phyloP scores from a whole-genome alignment of 2,329 filamentous ascomycete species.

The Colletotrichum brevisporum region DNA sequence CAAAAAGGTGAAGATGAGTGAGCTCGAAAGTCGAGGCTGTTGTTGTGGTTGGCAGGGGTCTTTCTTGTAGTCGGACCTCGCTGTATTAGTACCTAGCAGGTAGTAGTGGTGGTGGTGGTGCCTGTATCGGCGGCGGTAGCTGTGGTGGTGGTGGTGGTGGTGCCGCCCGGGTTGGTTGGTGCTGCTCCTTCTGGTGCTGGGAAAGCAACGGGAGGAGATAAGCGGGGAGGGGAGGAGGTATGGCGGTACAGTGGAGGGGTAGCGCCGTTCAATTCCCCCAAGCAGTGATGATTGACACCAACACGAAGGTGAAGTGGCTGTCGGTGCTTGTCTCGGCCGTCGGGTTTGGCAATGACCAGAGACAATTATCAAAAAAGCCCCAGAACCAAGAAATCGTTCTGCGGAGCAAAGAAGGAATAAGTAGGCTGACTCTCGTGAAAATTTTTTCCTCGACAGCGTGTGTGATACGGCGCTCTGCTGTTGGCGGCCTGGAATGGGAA shows the following conservation, averaged over 20 bases:
- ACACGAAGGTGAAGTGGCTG: slow-evolving; percentile 15
- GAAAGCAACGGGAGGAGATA: slow-evolving; percentile 30
- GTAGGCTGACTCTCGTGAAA: slow-evolving; percentile 31
- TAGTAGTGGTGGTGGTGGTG: not conserved
- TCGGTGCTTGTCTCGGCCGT: slow-evolving; percentile 36
- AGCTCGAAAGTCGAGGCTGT: slow-evolving; percentile 7
- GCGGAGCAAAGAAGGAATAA: slow-evolving; percentile 15
- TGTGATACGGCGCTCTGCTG: slow-evolving; percentile 33
- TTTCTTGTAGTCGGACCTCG: slow-evolving; percentile 25
- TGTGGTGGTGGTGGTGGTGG: not conserved
- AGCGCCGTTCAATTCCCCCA: slow-evolving; percentile 37
- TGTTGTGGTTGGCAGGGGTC: slow-evolving; percentile 35
- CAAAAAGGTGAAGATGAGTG: slow-evolving; percentile 27
- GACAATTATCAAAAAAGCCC: not conserved
- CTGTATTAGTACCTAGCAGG: not conserved
- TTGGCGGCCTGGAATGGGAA: slow-evolving; percentile 37
- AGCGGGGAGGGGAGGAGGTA: slow-evolving; percentile 31
- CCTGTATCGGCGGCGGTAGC: slow-evolving; percentile 24
- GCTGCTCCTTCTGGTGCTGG: not conserved
- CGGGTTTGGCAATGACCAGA: slow-evolving; percentile 36
- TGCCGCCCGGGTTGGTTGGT: not conserved
- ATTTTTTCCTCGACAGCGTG: slow-evolving; percentile 32
- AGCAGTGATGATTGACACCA: slow-evolving; percentile 38
- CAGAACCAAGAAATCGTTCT: not conserved
- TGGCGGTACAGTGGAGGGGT: slow-evolving; percentile 35